Conservation (phyloP, 192 early-diverging fungal genomes). For the Umbelopsis sp. region DNA sequence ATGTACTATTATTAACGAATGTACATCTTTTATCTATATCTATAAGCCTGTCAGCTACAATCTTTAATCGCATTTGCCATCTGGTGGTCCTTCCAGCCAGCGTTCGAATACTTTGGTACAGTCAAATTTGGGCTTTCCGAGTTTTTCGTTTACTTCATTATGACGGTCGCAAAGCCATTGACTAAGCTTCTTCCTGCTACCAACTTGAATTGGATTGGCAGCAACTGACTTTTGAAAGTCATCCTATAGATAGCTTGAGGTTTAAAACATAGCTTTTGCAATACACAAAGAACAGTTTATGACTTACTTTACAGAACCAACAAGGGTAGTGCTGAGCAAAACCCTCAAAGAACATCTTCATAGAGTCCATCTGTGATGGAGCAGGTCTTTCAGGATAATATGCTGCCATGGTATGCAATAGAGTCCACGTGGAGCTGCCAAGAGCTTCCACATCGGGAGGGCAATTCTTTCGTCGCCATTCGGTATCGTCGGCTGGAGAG, state of each 20-base stretch:
- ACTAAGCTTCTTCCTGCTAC: conserved; percentile 64
- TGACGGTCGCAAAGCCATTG: conserved; percentile 94
- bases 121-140: conserved; percentile 92
- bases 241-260: conserved; percentile 29
- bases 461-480: conserved; percentile 55
- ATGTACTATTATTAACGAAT: no score
- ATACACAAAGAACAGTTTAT: neutral
- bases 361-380: conserved; percentile 67
- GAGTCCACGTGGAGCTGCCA: conserved; percentile 94
- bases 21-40: no score
- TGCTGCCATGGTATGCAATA: conserved; percentile 95
- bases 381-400: conserved; percentile 91
- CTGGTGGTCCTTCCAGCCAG: conserved; percentile 81
- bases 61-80: conserved; percentile 68
- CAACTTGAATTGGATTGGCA: conserved; percentile 75
- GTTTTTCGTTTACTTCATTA: conserved; percentile 91
- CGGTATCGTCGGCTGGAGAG: conserved; percentile 28
- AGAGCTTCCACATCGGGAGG: conserved; percentile 83
- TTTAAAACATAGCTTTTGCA: neutral
- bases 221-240: conserved; percentile 83
- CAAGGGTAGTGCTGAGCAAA: conserved; percentile 95
- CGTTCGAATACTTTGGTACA: conserved; percentile 93
- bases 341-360: conserved; percentile 71
- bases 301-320: conserved; percentile 71
- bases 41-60: no score